Percentiles rank a stretch among this genome's conserved stretches.
phyloP scores from a whole-genome alignment of 148 eudicot genomes.

The Linanthus parryae region DNA sequence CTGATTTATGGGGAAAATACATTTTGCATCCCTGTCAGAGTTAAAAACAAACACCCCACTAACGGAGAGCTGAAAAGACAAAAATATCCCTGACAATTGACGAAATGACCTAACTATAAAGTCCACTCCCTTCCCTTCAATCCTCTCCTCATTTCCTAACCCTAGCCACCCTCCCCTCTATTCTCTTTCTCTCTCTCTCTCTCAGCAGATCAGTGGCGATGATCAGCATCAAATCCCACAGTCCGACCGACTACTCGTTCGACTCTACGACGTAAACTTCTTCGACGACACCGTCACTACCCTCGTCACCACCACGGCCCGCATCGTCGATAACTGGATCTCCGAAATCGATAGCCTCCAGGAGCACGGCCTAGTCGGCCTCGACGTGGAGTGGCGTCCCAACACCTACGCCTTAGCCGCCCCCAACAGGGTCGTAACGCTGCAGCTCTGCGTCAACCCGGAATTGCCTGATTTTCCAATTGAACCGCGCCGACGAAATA shows the following conservation, averaged over 20 bases:
- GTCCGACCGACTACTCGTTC: not conserved
- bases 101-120: too few species aligned
- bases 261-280: conserved; percentile 2
- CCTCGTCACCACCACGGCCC: not conserved
- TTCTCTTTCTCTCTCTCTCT: not conserved
- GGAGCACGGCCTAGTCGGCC: conserved; percentile 2
- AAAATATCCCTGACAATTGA: too few species aligned
- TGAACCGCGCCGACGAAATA: conserved; percentile 1
- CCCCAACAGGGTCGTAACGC: conserved; percentile 1
- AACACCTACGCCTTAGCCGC: not conserved
- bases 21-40: too few species aligned
- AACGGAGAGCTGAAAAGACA: too few species aligned
- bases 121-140: too few species aligned
- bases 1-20: too few species aligned
- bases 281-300: not conserved
- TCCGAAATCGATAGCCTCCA: conserved; percentile 5
- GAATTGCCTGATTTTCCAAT: conserved; percentile 14
- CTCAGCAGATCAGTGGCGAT: not conserved
- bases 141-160: too few species aligned
- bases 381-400: conserved; percentile 21
- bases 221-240: not conserved
- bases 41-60: too few species aligned
- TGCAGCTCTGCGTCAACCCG: conserved; percentile 16
- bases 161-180: too few species aligned
- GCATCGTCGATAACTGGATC: conserved; percentile 2